These are phyloP conservation scores for Auriscalpium vulgare DNA, from an alignment of 768 basidiomycete genomes.

Conservation along the genomic window DNA sequence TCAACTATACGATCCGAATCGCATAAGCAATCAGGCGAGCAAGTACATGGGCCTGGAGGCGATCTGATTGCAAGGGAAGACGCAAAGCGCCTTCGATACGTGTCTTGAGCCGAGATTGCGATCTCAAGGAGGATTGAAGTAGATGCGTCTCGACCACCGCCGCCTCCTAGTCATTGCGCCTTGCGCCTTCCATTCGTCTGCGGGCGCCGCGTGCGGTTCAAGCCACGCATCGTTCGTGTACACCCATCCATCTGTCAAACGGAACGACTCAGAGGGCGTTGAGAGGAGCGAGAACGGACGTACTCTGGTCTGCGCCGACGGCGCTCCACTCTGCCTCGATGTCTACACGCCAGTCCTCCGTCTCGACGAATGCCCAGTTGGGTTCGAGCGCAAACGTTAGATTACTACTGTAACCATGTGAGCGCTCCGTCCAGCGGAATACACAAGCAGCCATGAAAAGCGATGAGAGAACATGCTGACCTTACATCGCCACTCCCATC, in stretches of 20 bases:
- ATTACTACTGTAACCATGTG: slow-evolving; percentile 50
- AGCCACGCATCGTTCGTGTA: slow-evolving; percentile 77
- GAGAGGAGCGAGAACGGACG: background rate
- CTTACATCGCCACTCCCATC: slow-evolving; percentile 49
- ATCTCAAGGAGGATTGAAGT: slow-evolving; percentile 18
- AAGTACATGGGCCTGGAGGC: too few relatives aligned
- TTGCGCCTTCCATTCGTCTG: slow-evolving; percentile 33
- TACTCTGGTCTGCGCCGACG: slow-evolving; percentile 30
- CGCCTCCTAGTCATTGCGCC: slow-evolving; percentile 54
- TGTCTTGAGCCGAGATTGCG: too few relatives aligned
- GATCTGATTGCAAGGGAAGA: too few relatives aligned
- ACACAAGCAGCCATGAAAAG: background rate
- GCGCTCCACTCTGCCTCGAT: slow-evolving; percentile 47
- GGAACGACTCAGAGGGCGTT: slow-evolving; percentile 12
- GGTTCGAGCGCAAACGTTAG: slow-evolving; percentile 70
- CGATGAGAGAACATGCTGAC: slow-evolving; percentile 31
- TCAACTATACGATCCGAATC: too few relatives aligned
- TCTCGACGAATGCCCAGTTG: slow-evolving; percentile 68
- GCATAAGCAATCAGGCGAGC: too few relatives aligned
- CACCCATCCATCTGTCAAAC: slow-evolving; percentile 60
- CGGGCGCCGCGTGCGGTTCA: slow-evolving; percentile 33
- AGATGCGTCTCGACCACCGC: slow-evolving; percentile 68
- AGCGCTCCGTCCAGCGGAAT: background rate
- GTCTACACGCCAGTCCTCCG: slow-evolving; percentile 74
- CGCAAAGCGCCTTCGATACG: too few relatives aligned